Evolutionary conservation across 176 grass and related monocot species (phyloP).

Genomic region (Eragrostis nindensis): DNA sequence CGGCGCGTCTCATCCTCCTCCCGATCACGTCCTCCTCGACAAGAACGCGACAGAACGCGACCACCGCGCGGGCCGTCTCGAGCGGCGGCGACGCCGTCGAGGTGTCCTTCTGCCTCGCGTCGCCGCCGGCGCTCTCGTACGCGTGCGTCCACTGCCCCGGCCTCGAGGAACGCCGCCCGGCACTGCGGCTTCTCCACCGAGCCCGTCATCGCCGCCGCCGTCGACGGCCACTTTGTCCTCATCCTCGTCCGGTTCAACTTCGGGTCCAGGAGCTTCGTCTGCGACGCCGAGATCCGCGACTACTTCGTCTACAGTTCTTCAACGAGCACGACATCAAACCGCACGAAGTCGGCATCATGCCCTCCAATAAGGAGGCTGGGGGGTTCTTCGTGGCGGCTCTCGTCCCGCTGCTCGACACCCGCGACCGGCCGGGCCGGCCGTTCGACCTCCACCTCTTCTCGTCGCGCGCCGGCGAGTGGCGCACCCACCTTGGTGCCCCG

Average conservation of each 20-base stretch:
- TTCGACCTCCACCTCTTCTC: not conserved
- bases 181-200: not conserved
- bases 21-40: not conserved
- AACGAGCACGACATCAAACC: not conserved
- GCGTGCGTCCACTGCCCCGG: slow-evolving; percentile 4
- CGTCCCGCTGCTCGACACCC: not conserved
- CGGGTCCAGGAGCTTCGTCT: not conserved
- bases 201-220: not conserved
- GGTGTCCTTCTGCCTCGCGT: slow-evolving; percentile 10
- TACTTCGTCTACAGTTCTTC: not conserved
- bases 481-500: not conserved
- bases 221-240: slow-evolving; percentile 8
- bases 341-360: not conserved
- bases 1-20: too few species aligned
- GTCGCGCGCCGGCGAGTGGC: not conserved
- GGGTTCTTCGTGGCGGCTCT: not conserved
- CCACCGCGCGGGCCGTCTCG: slow-evolving; percentile 5
- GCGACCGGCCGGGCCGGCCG: not conserved
- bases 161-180: not conserved
- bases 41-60: not conserved
- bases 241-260: not conserved
- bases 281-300: not conserved
- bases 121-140: slow-evolving; percentile 10
- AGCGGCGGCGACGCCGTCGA: not conserved
- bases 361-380: not conserved